Conservation (phyloP, 495 filamentous ascomycete genomes). For the Patellaria atrata region DNA sequence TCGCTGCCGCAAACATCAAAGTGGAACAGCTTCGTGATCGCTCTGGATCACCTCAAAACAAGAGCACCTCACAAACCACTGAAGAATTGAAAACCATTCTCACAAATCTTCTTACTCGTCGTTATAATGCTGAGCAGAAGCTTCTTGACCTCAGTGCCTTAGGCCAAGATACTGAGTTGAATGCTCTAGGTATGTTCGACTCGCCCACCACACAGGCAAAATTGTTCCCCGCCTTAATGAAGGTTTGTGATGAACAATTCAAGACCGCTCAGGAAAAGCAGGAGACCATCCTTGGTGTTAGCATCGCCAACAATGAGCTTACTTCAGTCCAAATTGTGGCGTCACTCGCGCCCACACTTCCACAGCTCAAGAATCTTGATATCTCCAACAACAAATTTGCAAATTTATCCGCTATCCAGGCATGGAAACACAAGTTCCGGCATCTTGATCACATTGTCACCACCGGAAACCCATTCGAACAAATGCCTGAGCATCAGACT, state of each 20-base stretch:
- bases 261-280: slow-evolving; percentile 47
- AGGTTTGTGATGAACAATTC: slow-evolving; percentile 59
- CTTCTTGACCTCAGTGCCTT: slow-evolving; percentile 69
- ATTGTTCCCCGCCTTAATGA: slow-evolving; percentile 81
- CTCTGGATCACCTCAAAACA: slow-evolving; percentile 18
- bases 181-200: slow-evolving; percentile 61
- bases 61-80: slow-evolving; percentile 30
- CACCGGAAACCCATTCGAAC: slow-evolving; percentile 57
- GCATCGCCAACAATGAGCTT: slow-evolving; percentile 63
- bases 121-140: slow-evolving; percentile 56
- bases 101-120: slow-evolving; percentile 46
- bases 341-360: slow-evolving; percentile 57
- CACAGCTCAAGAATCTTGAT: slow-evolving; percentile 70
- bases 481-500: slow-evolving; percentile 45
- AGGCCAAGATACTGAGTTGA: slow-evolving; percentile 49
- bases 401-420: slow-evolving; percentile 39
- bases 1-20: slow-evolving; percentile 44
- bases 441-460: slow-evolving; percentile 65
- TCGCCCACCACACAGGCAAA: slow-evolving; percentile 58
- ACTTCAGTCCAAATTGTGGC: slow-evolving; percentile 53
- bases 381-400: slow-evolving; percentile 66
- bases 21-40: slow-evolving; percentile 13
- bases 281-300: slow-evolving; percentile 60
- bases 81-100: slow-evolving; percentile 31
- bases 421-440: slow-evolving; percentile 66